phyloP scores from a whole-genome alignment of 768 basidiomycete species.

The Cyclocybe cylindracea region DNA sequence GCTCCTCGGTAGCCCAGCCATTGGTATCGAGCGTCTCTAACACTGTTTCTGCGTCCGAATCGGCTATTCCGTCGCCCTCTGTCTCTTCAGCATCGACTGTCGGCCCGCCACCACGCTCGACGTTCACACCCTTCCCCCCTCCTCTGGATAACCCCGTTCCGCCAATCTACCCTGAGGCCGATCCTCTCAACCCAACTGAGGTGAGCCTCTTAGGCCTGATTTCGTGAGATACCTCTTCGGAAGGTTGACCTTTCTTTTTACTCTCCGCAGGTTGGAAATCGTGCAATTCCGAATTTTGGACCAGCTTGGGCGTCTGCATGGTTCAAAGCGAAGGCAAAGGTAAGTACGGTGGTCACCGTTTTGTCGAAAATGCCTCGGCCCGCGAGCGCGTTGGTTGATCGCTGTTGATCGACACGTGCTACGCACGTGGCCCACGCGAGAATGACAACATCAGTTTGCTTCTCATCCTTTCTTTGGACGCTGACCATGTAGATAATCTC shows the following conservation, averaged over 20 bases:
- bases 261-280: slow-evolving; percentile 29
- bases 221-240: too few species aligned
- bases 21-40: neutral
- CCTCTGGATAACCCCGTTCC: slow-evolving; percentile 57
- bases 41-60: neutral
- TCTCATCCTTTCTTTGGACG: neutral
- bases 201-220: slow-evolving; percentile 29
- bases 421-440: too few species aligned
- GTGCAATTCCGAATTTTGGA: slow-evolving; percentile 45
- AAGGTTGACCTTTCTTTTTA: neutral
- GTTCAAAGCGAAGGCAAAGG: slow-evolving; percentile 55
- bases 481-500: too few species aligned
- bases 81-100: neutral
- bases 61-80: neutral
- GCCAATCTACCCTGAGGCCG: slow-evolving; percentile 52
- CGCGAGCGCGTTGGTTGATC: neutral
- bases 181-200: slow-evolving; percentile 59
- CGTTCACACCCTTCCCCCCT: slow-evolving; percentile 61
- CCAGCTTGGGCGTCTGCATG: slow-evolving; percentile 63
- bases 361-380: neutral
- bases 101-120: too few species aligned
- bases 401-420: too few species aligned
- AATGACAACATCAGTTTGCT: neutral
- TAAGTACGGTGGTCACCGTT: slow-evolving; percentile 24
- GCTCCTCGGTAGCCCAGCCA: neutral